Percentiles rank a stretch among this genome's conserved stretches.
Conservation (phyloP, 2,329 filamentous ascomycete genomes). For the Sordariomycetes sp. region DNA sequence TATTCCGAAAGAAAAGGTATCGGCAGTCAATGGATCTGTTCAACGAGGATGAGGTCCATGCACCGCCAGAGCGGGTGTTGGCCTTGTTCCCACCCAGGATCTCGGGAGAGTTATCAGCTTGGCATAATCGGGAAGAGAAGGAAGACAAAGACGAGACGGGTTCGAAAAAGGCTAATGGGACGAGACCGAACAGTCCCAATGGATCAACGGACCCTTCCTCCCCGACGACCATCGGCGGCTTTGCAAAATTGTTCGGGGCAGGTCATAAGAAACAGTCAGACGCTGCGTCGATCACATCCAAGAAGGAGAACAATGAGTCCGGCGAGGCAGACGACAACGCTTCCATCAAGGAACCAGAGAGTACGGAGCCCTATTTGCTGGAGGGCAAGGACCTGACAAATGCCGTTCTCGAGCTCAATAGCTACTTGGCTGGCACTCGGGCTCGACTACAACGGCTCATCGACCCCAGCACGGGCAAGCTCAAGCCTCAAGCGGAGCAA, state of each 20-base stretch:
- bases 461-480: constrained; percentile 51
- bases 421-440: constrained; percentile 81
- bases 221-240: constrained; percentile 32
- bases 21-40: constrained; percentile 83
- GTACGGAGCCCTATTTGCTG: constrained; percentile 18
- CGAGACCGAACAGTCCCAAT: constrained; percentile 15
- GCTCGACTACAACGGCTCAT: constrained; percentile 52
- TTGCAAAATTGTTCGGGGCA: constrained; percentile 42
- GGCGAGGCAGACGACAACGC: constrained; percentile 46
- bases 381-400: constrained; percentile 77
- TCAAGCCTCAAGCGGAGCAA: constrained; percentile 40
- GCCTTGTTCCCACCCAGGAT: constrained; percentile 76
- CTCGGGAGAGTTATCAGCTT: constrained; percentile 67
- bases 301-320: constrained; percentile 37
- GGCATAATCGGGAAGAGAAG: constrained; percentile 26
- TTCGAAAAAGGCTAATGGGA: constrained; percentile 15
- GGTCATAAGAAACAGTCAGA: constrained; percentile 38
- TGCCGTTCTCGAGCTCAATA: constrained; percentile 74
- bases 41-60: constrained; percentile 71
- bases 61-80: constrained; percentile 82
- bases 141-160: constrained; percentile 22
- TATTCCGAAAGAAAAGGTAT: constrained; percentile 80
- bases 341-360: constrained; percentile 18
- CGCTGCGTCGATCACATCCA: constrained; percentile 51
- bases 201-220: constrained; percentile 18